Base-by-base conservation (phyloP, 768 basidiomycete genomes). In the Leccinum longicurvipes region DNA sequence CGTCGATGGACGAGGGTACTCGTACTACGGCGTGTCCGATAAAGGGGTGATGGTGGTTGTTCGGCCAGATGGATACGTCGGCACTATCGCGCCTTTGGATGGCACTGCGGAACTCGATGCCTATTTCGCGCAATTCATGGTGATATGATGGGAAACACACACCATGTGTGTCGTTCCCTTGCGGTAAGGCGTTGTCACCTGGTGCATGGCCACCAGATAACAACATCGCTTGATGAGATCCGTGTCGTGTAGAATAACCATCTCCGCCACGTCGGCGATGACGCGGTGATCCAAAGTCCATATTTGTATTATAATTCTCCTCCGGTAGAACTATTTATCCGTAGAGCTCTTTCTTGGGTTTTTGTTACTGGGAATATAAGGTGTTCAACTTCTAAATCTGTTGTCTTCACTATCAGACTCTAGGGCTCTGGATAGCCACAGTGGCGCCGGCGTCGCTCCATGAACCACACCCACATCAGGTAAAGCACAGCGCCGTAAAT, bases 1-100 rank as follows among this genome's bases (percentile, higher is more conserved):
- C 4, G 63, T 72, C 21, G 83, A 82, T 24, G 84, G 84, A 3
- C 74, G 75, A 32, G 84, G 81, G 4, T 87, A 88, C 64, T 59
- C 67, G 0, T 75, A 77, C 24, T 86, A 82, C 59, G 86, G 85
- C 0, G 63, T 75, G 9, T 53, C 53, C 1, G 53, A 63, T 8
- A 57, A 66, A 44, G 71, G 71, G n/a, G 67, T 59, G 6, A 51
- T 72, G 17, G 63, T 67, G 39, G 65, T 62, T 3, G 71, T 72
- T 29, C 69, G 71, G 24, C 69, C 69, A 9, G 71, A 70, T 28
- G 87, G 86, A 15, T 87, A 86, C 54, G 77, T 89, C 28, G 84
- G 82, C 3, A 75, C 73, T 60, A 72, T 88, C 29, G 76, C 76
- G 2, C 79, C 85, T 0, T 68, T 87, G 41, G 64, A 74, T 27